Conservation (phyloP, 1,284 basidiomycete genomes). For the Puccinia brachypodii region DNA sequence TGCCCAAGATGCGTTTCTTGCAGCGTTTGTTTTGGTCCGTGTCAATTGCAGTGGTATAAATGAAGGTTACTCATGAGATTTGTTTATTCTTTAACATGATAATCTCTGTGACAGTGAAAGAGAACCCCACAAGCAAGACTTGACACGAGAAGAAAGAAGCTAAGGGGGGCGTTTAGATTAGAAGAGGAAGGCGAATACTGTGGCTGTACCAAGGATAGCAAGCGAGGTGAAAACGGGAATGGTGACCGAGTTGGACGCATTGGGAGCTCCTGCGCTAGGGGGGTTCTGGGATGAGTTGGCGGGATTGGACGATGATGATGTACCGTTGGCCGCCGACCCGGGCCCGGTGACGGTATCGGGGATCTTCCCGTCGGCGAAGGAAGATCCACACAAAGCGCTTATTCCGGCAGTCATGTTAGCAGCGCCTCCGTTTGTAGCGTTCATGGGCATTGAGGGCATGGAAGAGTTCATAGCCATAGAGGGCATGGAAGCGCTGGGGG, state of each 20-base stretch:
- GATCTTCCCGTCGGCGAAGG: slow-evolving; percentile 15
- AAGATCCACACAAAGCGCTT: background rate
- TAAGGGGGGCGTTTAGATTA: background rate
- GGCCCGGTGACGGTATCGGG: background rate
- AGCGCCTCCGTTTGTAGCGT: background rate
- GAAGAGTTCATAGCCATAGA: background rate
- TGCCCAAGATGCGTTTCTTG: too few species aligned
- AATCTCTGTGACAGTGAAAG: too few species aligned
- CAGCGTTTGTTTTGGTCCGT: too few species aligned
- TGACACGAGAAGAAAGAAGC: too few species aligned
- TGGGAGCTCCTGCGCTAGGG: background rate
- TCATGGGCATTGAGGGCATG: background rate
- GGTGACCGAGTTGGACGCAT: background rate
- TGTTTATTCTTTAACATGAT: too few species aligned
- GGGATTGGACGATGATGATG: background rate
- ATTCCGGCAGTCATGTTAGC: background rate
- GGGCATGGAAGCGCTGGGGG: background rate
- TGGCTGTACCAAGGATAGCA: background rate
- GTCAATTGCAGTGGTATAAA: too few species aligned
- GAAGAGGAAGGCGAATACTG: background rate
- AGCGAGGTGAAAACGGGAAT: background rate
- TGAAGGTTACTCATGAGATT: too few species aligned
- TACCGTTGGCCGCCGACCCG: background rate
- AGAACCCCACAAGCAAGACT: too few species aligned
- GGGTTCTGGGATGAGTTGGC: background rate